Conservation (phyloP, 345 rosid genomes). For the Erucastrum elatum region DNA sequence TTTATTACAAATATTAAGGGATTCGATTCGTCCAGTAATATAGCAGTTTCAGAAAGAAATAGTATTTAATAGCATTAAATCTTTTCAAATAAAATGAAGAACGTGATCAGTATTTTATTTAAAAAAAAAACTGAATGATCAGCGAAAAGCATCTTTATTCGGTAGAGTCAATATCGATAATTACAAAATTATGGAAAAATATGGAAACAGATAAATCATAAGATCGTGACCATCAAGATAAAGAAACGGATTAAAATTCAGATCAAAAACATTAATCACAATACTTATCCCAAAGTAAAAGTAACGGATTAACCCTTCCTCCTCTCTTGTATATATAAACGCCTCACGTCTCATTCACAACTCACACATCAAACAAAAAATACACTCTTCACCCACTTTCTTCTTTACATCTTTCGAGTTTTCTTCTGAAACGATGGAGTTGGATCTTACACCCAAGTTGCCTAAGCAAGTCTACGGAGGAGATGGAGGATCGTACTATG, state of each 20-base stretch:
- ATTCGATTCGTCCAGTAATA: constrained; percentile 5
- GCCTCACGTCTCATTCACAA: constrained; percentile 8
- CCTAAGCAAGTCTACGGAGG: constrained; percentile 69
- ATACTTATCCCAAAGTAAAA: constrained; percentile 10
- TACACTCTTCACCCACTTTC: neutral
- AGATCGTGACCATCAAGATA: neutral
- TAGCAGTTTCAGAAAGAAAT: neutral
- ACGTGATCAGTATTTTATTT: neutral
- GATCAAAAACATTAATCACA: neutral
- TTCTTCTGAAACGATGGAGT: constrained; percentile 48
- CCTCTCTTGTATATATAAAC: neutral
- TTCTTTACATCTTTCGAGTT: neutral
- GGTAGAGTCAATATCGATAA: constrained; percentile 25
- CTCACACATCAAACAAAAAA: neutral
- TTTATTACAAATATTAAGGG: neutral
- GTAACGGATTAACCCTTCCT: neutral
- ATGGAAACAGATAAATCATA: neutral
- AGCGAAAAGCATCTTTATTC: neutral
- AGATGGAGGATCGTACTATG: constrained; percentile 71
- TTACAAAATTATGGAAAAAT: neutral
- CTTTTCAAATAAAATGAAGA: neutral
- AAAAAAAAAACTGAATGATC: neutral
- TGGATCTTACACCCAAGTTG: constrained; percentile 80
- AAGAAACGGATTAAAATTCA: constrained; percentile 1
- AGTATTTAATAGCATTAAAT: neutral